phyloP scores from a whole-genome alignment of 2,329 filamentous ascomycete genomes.

The Lecanicillium sp. region DNA sequence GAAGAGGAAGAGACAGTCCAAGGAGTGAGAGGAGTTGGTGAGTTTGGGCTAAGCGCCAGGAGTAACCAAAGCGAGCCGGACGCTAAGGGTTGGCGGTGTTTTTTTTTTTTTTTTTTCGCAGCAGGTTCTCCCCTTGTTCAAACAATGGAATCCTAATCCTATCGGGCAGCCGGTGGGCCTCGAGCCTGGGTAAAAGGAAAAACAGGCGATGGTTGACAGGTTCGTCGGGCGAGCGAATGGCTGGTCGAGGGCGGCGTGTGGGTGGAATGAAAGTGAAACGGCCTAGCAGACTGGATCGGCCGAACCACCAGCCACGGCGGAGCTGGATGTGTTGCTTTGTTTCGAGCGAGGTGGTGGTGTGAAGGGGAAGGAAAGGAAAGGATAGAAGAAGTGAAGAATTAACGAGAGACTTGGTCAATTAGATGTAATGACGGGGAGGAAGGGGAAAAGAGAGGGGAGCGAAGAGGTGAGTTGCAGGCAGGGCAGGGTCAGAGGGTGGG shows the following conservation, averaged over 20 bases:
- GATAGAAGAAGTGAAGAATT: conserved; percentile 14
- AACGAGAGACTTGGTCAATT: conserved; percentile 7
- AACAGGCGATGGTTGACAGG: neutral
- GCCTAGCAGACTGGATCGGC: conserved; percentile 3
- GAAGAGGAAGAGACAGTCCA: conserved; percentile 17
- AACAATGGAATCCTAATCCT: no score
- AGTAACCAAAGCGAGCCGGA: neutral
- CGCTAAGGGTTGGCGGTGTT: neutral
- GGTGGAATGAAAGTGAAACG: conserved; percentile 13
- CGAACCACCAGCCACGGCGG: conserved; percentile 1
- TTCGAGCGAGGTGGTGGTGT: neutral
- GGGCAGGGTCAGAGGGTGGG: neutral
- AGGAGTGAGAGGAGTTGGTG: conserved; percentile 12
- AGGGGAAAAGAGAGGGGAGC: neutral
- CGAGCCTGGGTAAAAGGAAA: neutral
- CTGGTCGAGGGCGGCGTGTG: conserved; percentile 6
- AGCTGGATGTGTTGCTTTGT: neutral
- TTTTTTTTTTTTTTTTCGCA: no score
- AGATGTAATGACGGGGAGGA: conserved; percentile 15
- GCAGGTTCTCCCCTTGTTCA: no score
- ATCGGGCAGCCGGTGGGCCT: neutral
- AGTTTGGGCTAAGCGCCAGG: conserved; percentile 3
- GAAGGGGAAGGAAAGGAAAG: conserved; percentile 19
- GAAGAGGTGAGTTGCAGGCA: neutral
- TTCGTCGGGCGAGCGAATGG: conserved; percentile 9